A percentile compares a stretch with the other conserved stretches of the same genome.
These are phyloP conservation scores for Phytophthora chlamydospora DNA, from an alignment of 352 stramenopile species.

Conservation along the genomic window DNA sequence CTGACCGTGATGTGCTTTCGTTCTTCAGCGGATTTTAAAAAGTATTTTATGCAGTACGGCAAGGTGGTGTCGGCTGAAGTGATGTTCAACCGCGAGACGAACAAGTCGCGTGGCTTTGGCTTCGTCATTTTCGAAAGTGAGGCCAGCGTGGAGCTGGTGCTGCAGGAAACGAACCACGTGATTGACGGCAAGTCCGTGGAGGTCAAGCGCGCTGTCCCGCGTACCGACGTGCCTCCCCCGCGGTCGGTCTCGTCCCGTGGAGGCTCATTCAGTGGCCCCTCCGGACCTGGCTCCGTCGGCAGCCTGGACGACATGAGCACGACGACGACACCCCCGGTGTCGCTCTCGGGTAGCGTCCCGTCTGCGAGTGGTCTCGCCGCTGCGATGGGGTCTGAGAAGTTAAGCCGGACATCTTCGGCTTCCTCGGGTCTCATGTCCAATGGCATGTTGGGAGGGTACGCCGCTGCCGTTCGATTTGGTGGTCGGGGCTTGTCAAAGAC, in stretches of 20 bases:
- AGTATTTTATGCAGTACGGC: slow-evolving; percentile 93
- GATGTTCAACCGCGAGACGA: slow-evolving; percentile 96
- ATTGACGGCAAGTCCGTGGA: slow-evolving; percentile 93
- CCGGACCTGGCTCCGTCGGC: slow-evolving; percentile 70
- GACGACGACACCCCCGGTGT: slow-evolving; percentile 60
- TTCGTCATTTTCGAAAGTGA: slow-evolving; percentile 95
- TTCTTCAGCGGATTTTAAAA: slow-evolving; percentile 84
- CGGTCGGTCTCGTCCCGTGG: slow-evolving; percentile 76
- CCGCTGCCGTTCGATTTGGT: slow-evolving; percentile 81
- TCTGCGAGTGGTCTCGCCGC: slow-evolving; percentile 37
- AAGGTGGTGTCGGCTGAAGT: slow-evolving; percentile 94
- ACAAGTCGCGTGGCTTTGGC: slow-evolving; percentile 94
- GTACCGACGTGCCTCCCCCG: slow-evolving; percentile 79
- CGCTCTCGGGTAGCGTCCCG: slow-evolving; percentile 61
- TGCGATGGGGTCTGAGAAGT: slow-evolving; percentile 41
- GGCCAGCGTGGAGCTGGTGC: slow-evolving; percentile 83
- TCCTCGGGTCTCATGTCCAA: slow-evolving; percentile 50
- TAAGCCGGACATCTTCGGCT: slow-evolving; percentile 30
- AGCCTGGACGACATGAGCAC: slow-evolving; percentile 74
- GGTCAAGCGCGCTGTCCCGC: slow-evolving; percentile 86
- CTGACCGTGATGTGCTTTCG: slow-evolving; percentile 6
- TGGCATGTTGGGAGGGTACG: slow-evolving; percentile 73
- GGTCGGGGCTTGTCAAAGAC: slow-evolving; percentile 49
- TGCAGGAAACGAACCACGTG: slow-evolving; percentile 89
- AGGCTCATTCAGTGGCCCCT: slow-evolving; percentile 80